Percentiles rank a stretch among this genome's conserved stretches.
Evolutionary conservation across 2,329 filamentous ascomycete species (phyloP).

Genomic region (Fusarium sp.): DNA sequence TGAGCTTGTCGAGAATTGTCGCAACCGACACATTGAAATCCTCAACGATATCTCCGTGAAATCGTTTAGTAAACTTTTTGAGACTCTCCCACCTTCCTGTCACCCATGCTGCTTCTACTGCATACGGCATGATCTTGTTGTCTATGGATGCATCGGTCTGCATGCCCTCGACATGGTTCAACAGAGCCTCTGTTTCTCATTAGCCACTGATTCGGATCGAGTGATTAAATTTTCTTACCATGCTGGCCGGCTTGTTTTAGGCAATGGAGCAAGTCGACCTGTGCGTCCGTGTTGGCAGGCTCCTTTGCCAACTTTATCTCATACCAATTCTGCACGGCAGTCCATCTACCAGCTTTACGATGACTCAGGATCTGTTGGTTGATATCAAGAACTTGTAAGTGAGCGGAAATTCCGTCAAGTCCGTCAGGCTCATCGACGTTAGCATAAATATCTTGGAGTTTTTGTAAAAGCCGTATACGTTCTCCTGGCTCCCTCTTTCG

Average conservation of each 20-base stretch:
- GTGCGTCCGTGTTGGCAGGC: slow-evolving; percentile 80
- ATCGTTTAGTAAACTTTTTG: slow-evolving; percentile 71
- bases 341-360: slow-evolving; percentile 92
- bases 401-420: slow-evolving; percentile 91
- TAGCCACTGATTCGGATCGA: slow-evolving; percentile 25
- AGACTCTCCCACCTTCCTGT: slow-evolving; percentile 85
- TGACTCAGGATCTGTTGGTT: slow-evolving; percentile 95
- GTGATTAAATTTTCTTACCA: slow-evolving; percentile 68
- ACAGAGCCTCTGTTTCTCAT: slow-evolving; percentile 74
- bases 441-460: slow-evolving; percentile 92
- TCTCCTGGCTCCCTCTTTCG: slow-evolving; percentile 62
- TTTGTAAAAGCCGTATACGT: slow-evolving; percentile 76
- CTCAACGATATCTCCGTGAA: slow-evolving; percentile 60
- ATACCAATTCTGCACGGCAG: slow-evolving; percentile 97
- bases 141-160: slow-evolving; percentile 64
- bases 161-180: slow-evolving; percentile 89
- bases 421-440: slow-evolving; percentile 98
- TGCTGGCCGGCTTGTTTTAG: slow-evolving; percentile 96
- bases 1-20: slow-evolving; percentile 65
- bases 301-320: slow-evolving; percentile 87
- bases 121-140: slow-evolving; percentile 80
- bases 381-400: slow-evolving; percentile 87
- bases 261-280: slow-evolving; percentile 86
- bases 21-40: slow-evolving; percentile 90
- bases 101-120: slow-evolving; percentile 92